These are phyloP conservation scores for Talaromyces sp. DNA, from an alignment of 2,329 filamentous ascomycete genomes.

Conservation along the genomic window DNA sequence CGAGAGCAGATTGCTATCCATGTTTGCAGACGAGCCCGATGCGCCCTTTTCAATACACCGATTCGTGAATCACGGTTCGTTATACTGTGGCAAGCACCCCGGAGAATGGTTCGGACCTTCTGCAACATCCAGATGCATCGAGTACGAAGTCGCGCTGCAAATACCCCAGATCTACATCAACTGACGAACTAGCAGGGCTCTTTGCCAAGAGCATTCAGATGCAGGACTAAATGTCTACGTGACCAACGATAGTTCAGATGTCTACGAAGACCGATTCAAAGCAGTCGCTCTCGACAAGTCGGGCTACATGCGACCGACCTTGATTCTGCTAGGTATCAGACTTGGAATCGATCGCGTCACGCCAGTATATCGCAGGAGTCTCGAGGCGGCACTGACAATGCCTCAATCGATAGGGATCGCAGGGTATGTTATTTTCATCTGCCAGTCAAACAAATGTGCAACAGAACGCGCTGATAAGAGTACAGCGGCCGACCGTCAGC, in stretches of 20 bases:
- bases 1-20: slow-evolving; percentile 65
- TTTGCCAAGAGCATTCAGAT: slow-evolving; percentile 60
- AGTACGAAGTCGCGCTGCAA: slow-evolving; percentile 51
- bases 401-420: slow-evolving; percentile 93
- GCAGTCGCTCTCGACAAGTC: slow-evolving; percentile 65
- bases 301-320: slow-evolving; percentile 67
- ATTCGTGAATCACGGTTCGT: slow-evolving; percentile 83
- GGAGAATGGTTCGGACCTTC: slow-evolving; percentile 99
- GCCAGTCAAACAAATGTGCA: background rate
- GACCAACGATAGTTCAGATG: slow-evolving; percentile 81
- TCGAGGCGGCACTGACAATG: slow-evolving; percentile 78
- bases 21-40: slow-evolving; percentile 80
- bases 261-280: slow-evolving; percentile 86
- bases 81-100: slow-evolving; percentile 85
- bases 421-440: slow-evolving; percentile 52
- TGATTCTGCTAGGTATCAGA: slow-evolving; percentile 82
- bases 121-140: slow-evolving; percentile 87
- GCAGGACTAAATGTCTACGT: slow-evolving; percentile 73
- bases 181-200: slow-evolving; percentile 51
- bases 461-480: slow-evolving; percentile 2
- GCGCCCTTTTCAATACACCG: slow-evolving; percentile 93
- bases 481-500: slow-evolving; percentile 81
- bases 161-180: background rate
- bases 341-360: slow-evolving; percentile 93
- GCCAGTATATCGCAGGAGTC: slow-evolving; percentile 89